A percentile compares a stretch with the other conserved stretches of the same genome.
These are phyloP conservation scores for Mortierella sp. DNA, from an alignment of 371 early-diverging fungal genomes.

Conservation along the genomic window DNA sequence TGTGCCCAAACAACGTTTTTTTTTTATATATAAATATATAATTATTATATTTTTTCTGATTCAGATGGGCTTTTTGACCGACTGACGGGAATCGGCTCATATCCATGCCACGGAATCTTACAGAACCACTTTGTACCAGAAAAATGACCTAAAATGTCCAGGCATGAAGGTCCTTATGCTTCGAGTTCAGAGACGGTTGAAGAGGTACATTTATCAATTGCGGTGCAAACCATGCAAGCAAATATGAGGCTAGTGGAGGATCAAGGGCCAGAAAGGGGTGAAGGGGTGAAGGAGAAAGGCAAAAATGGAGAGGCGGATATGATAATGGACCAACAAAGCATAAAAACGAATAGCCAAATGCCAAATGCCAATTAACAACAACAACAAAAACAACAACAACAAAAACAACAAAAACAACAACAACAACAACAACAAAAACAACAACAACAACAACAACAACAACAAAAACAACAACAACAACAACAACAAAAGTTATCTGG, in stretches of 20 bases:
- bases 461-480: background rate
- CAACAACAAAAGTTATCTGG: background rate
- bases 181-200: constrained; percentile 7
- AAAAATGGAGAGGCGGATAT: constrained; percentile 10
- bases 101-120: too few relatives aligned
- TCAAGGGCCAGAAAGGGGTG: constrained; percentile 35
- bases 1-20: too few relatives aligned
- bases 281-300: constrained; percentile 16
- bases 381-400: too few relatives aligned
- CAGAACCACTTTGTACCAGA: too few relatives aligned
- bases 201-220: constrained; percentile 4
- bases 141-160: too few relatives aligned
- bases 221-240: constrained; percentile 20
- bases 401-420: too few relatives aligned
- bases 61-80: too few relatives aligned
- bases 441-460: too few relatives aligned
- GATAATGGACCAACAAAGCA: constrained; percentile 14
- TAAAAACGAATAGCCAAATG: background rate
- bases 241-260: constrained; percentile 10
- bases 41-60: too few relatives aligned
- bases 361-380: background rate
- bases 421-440: background rate
- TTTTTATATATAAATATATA: too few relatives aligned
- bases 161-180: too few relatives aligned
- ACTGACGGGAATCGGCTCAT: too few relatives aligned